phyloP scores from a whole-genome alignment of 257 asterid species.

The Cruciata laevipes region DNA sequence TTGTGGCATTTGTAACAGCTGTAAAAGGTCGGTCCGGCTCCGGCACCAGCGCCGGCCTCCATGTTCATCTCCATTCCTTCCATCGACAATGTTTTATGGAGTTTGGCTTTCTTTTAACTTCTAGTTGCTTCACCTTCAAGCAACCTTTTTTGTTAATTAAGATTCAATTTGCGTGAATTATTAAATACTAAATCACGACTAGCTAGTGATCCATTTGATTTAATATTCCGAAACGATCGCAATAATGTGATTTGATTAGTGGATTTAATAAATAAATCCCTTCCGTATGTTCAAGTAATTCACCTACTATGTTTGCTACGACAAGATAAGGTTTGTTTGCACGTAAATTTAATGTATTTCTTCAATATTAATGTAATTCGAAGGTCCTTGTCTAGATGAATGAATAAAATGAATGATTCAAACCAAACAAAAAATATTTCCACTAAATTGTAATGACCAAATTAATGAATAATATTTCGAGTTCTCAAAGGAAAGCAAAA shows the following conservation, averaged over 20 bases:
- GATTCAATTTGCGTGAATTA: neutral
- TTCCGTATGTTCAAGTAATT: neutral
- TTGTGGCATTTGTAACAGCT: conserved; percentile 66
- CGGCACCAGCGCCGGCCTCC: conserved; percentile 22
- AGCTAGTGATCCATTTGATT: neutral
- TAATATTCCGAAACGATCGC: too few relatives aligned
- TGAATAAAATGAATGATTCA: too few relatives aligned
- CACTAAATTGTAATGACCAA: neutral
- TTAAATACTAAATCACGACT: neutral
- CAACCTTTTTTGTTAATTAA: neutral
- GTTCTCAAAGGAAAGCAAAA: conserved; percentile 2
- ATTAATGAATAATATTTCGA: too few relatives aligned
- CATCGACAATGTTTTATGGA: neutral
- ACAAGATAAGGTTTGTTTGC: neutral
- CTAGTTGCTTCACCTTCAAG: neutral
- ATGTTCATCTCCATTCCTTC: neutral
- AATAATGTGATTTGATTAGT: neutral
- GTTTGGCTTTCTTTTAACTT: neutral
- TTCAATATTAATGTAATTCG: neutral
- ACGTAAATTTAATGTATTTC: neutral
- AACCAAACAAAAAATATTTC: too few relatives aligned
- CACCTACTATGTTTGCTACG: neutral
- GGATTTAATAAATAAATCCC: neutral
- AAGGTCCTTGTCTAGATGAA: too few relatives aligned
- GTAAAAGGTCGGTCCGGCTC: conserved; percentile 35